Evolutionary conservation across 129 eudicot genomes (phyloP).

Genomic region (Glebionis coronaria): DNA sequence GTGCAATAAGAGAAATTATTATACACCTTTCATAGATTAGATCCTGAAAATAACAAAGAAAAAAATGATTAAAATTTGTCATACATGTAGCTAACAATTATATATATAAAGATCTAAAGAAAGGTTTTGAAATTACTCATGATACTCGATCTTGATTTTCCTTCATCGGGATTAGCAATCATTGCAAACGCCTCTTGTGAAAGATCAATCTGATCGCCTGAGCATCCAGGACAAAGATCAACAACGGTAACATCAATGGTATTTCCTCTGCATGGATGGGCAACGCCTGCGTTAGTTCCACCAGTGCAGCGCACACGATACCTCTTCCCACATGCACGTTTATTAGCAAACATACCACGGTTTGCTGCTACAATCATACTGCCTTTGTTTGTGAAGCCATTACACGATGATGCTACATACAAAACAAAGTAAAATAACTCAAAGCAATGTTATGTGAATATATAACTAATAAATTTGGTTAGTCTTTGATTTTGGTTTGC

Average conservation of each 20-base stretch:
- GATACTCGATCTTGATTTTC: constrained; percentile 35
- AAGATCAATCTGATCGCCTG: constrained; percentile 36
- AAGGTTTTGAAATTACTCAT: constrained; percentile 16
- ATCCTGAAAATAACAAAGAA: constrained; percentile 20
- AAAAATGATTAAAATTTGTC: background rate
- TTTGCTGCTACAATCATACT: constrained; percentile 23
- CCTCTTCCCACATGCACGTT: constrained; percentile 24
- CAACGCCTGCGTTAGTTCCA: constrained; percentile 23
- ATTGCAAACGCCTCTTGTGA: constrained; percentile 39
- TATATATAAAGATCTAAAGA: background rate
- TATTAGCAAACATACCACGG: constrained; percentile 11
- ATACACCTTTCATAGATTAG: background rate
- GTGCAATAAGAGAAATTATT: background rate
- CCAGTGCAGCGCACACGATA: constrained; percentile 23
- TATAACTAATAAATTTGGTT: background rate
- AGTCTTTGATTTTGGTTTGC: background rate
- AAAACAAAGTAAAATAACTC: background rate
- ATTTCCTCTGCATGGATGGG: constrained; percentile 31
- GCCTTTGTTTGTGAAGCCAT: constrained; percentile 19
- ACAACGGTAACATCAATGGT: constrained; percentile 35
- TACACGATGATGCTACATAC: constrained; percentile 25
- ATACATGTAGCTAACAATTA: background rate
- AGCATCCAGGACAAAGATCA: constrained; percentile 49
- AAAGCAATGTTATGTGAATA: background rate
- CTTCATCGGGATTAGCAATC: constrained; percentile 42